Evolutionary conservation across 345 rosid genomes (phyloP).

Genomic region (Xanthoceras sorbifolium): DNA sequence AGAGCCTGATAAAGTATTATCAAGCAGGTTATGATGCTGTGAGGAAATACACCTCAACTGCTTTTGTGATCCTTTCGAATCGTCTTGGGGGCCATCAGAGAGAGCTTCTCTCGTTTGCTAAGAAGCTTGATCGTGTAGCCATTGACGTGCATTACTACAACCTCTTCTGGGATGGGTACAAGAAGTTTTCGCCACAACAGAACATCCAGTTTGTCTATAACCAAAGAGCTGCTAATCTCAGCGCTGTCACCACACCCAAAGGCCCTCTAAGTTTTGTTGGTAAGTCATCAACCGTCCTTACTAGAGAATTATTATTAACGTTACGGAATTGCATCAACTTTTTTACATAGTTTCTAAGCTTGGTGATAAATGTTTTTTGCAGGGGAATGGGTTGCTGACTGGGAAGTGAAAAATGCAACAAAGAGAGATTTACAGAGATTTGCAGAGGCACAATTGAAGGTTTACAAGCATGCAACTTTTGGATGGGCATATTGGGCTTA

Average conservation of each 20-base stretch:
- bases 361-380: background rate
- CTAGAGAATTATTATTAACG: too few species aligned
- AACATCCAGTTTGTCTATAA: slow-evolving; percentile 29
- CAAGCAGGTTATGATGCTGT: slow-evolving; percentile 40
- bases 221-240: slow-evolving; percentile 21
- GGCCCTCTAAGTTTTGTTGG: slow-evolving; percentile 39
- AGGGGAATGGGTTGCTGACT: slow-evolving; percentile 43
- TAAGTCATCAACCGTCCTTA: slow-evolving; percentile 11
- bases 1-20: slow-evolving; percentile 32
- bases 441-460: slow-evolving; percentile 28
- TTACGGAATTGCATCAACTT: background rate
- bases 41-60: slow-evolving; percentile 31
- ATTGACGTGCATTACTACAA: slow-evolving; percentile 48
- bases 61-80: slow-evolving; percentile 37
- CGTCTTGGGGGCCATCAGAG: slow-evolving; percentile 30
- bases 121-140: slow-evolving; percentile 25
- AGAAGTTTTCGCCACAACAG: slow-evolving; percentile 23
- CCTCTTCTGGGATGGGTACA: slow-evolving; percentile 17
- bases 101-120: slow-evolving; percentile 35
- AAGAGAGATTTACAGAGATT: slow-evolving; percentile 31
- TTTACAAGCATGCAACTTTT: slow-evolving; percentile 35
- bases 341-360: too few species aligned
- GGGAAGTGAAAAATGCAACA: slow-evolving; percentile 21
- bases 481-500: slow-evolving; percentile 49
- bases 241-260: slow-evolving; percentile 15